Conservation (phyloP, 176 grass and related monocot genomes). For the Oryza australiensis region DNA sequence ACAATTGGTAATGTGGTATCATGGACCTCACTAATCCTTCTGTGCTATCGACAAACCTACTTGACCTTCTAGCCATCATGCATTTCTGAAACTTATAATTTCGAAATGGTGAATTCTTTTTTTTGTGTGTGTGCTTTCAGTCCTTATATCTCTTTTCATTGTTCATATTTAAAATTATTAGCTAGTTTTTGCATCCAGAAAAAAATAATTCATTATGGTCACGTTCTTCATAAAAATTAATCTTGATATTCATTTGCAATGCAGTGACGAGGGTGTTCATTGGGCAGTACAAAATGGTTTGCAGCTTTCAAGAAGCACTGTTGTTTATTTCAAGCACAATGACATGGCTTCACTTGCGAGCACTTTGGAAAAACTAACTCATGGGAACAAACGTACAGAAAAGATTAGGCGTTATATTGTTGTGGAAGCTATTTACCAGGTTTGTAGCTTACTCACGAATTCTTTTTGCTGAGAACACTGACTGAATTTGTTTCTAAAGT, state of each 20-base stretch:
- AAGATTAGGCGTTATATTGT: conserved; percentile 58
- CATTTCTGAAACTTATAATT: not conserved
- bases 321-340: conserved; percentile 74
- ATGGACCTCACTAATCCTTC: not conserved
- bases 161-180: not conserved
- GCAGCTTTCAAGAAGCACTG: conserved; percentile 59
- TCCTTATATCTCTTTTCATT: not conserved
- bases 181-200: not conserved
- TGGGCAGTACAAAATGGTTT: conserved; percentile 67
- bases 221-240: not conserved
- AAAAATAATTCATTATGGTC: not conserved
- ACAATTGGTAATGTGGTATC: not conserved
- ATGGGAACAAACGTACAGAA: conserved; percentile 47
- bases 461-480: not conserved
- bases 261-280: conserved; percentile 59
- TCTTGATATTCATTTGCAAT: not conserved
- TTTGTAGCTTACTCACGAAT: not conserved
- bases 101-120: not conserved
- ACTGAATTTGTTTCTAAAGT: not conserved
- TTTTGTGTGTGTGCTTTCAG: not conserved
- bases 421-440: conserved; percentile 64
- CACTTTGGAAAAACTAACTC: conserved; percentile 54
- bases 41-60: not conserved
- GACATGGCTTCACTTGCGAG: conserved; percentile 57
- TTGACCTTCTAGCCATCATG: not conserved